These are phyloP conservation scores for Xylariaceae sp. DNA, from an alignment of 2,329 filamentous ascomycete genomes.

Conservation along the genomic window DNA sequence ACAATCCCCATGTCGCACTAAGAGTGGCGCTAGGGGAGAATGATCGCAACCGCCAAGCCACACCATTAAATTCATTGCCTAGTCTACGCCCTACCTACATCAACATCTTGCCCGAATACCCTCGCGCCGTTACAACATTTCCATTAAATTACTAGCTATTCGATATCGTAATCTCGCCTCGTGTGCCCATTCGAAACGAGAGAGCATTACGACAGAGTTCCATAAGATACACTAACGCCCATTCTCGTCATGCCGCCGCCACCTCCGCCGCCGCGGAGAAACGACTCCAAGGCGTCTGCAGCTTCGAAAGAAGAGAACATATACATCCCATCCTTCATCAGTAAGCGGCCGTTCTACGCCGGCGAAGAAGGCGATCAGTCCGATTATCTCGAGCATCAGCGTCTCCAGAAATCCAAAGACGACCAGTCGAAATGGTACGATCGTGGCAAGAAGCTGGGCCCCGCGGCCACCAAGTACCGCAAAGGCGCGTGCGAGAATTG, in stretches of 20 bases:
- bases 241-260: slow-evolving; percentile 38
- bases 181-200: too few relatives aligned
- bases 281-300: slow-evolving; percentile 31
- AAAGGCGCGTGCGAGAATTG: slow-evolving; percentile 99
- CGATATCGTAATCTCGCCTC: too few relatives aligned
- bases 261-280: slow-evolving; percentile 31
- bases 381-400: slow-evolving; percentile 96
- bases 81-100: too few relatives aligned
- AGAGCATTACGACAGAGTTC: neutral
- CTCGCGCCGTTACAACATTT: too few relatives aligned
- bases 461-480: slow-evolving; percentile 90
- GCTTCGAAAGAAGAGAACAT: slow-evolving; percentile 86
- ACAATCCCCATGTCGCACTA: too few relatives aligned
- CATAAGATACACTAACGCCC: neutral
- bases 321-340: slow-evolving; percentile 97
- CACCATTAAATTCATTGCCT: too few relatives aligned
- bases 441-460: slow-evolving; percentile 74
- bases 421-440: slow-evolving; percentile 85
- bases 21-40: too few relatives aligned
- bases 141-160: too few relatives aligned
- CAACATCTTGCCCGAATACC: too few relatives aligned
- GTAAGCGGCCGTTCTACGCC: slow-evolving; percentile 95
- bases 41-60: too few relatives aligned
- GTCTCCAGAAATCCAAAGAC: slow-evolving; percentile 69
- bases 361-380: slow-evolving; percentile 64